Evolutionary conservation across 306 rosid species (phyloP), one percentile per base, ranked within the genome.

Genomic region (Alnus rubra): DNA sequence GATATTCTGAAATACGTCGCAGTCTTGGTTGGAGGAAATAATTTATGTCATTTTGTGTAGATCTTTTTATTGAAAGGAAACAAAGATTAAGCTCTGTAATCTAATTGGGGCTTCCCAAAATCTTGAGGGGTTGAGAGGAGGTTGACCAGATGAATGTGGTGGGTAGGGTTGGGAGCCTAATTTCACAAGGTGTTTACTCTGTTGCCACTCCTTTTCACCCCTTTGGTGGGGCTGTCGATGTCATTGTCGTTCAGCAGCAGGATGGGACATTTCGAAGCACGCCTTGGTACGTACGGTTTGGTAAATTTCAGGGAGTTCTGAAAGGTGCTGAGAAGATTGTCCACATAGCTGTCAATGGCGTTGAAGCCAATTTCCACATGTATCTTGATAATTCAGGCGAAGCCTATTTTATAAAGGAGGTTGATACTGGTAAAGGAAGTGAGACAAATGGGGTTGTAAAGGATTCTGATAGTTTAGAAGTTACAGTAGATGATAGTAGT

Each of bases 151-250:
- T 94, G 98, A 91, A 92, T 82, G 93, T 92, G 76, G 97, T 94
- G 52, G 98, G 95, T 31, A 94, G 42, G 88, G 92, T 94, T 88
- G 94, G 97, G 69, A 94, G 92, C 85, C 75, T 92, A 83, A 94
- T 94, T 76, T 75, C 89, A 8, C 92, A 90, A 85, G 97, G 98
- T 56, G 98, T 94, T 81, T 94, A 94, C 81, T 88, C 98, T 44
- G 97, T 94, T 81, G 97, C 97, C 55, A 92, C 95, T 9, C 98
- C 98, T 52, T 94, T 94, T 87, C 98, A 94, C 62, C 98, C 98
- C 13, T 94, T 94, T 56, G 98, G 98, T 51, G 98, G 98, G 78
- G 98, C 98, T 73, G 92, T 94, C 73, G 98, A 94, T 83, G 93
- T 90, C 80, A 92, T 94, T 83, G 97, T 91, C 74, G 98, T 94